Evolutionary conservation across 192 early-diverging fungal genomes (phyloP), one percentile per base, ranked within the genome.

Genomic region (Gonapodya sp.): DNA sequence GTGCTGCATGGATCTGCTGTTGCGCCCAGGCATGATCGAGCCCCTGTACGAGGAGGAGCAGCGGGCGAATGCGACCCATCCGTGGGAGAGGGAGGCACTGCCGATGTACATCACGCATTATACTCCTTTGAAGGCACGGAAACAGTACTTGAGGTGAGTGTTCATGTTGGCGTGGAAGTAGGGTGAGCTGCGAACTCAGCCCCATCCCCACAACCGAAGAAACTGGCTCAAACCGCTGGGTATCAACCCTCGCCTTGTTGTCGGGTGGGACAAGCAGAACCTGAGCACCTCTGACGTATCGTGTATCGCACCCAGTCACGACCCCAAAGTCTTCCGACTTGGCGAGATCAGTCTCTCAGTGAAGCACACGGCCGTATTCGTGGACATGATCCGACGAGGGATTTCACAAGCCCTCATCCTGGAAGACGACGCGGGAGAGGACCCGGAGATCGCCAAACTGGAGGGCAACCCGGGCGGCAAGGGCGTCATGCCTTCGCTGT

Each of bases 191-290:
- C 46, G 46, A 64, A 64, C 46, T 64, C 24, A 64, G 24, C 46
- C 46, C 46, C 46, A 8, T 64, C 46, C 46, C 46, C 46, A 64
- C 46, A 64, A 64, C 46, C 46, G 24, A 64, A 64, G 46, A 64
- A 64, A 64, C 46, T 64, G 46, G 46, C 46, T 64, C 46, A 64
- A 64, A 64, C 46, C 46, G 46, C 46, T 64, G 8, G 46, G 46
- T 64, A 24, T 64, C 46, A 64, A 64, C 46, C 46, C 46, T 64
- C 46, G 46, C 46, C 75, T 77, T 18, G 75, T 77, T 34, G 75
- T 77, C 75, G 75, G 75, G 75, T 77, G 18, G 30, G 75, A 77
- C 75, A 77, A 34, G 75, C 30, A 77, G 75, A 34, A 18, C 75
- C 75, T 77, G 75, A 32, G 30, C 30, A 18, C 75, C 75, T 18